These are phyloP conservation scores for Solanum bulbocastanum DNA, from an alignment of 257 asterid genomes.

Conservation along the genomic window DNA sequence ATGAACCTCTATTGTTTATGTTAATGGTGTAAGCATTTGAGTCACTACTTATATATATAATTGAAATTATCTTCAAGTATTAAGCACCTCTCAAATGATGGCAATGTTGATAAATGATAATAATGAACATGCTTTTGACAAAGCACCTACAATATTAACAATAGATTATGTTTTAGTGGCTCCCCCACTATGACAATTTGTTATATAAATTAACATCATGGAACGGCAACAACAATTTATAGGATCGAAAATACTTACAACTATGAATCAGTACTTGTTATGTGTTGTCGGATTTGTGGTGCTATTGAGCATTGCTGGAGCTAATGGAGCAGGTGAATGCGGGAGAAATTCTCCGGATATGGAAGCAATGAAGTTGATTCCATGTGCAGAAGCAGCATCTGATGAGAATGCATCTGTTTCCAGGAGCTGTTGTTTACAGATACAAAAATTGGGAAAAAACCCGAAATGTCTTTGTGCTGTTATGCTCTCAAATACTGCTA, in stretches of 20 bases:
- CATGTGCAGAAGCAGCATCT: constrained; percentile 34
- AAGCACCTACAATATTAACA: background rate
- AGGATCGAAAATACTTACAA: background rate
- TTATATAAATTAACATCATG: background rate
- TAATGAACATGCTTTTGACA: background rate
- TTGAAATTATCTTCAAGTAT: background rate
- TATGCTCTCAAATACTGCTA: constrained; percentile 59
- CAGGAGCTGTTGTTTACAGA: constrained; percentile 28
- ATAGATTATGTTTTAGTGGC: background rate
- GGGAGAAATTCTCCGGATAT: constrained; percentile 33
- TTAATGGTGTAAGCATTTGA: background rate
- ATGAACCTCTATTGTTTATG: background rate
- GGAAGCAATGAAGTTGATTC: constrained; percentile 43
- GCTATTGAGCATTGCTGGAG: background rate
- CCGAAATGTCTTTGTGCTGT: constrained; percentile 54
- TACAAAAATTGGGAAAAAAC: constrained; percentile 26
- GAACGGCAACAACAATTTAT: background rate
- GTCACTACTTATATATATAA: background rate
- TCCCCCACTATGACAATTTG: background rate
- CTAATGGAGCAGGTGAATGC: constrained; percentile 27
- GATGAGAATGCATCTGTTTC: constrained; percentile 21
- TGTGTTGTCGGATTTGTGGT: constrained; percentile 8
- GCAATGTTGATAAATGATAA: background rate
- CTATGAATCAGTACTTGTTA: constrained; percentile 1
- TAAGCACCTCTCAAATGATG: background rate